phyloP scores from a whole-genome alignment of 1,284 basidiomycete species.

The Pisolithus thermaeus region DNA sequence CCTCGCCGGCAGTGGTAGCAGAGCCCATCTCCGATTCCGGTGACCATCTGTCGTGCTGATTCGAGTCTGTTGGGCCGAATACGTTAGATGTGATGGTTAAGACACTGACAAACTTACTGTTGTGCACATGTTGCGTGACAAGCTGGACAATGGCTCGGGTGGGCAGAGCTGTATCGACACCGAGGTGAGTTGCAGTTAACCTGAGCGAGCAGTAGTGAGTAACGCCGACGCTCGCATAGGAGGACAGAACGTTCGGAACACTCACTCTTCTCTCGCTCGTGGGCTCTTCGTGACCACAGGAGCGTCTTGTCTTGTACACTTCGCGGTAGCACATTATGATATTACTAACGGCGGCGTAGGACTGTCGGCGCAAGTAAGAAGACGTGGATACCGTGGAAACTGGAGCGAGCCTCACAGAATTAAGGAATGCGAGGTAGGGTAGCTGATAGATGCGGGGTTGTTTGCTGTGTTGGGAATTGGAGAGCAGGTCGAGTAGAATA shows the following conservation, averaged over 20 bases:
- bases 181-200: conserved; percentile 33
- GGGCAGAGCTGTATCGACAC: conserved; percentile 37
- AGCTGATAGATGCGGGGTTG: conserved; percentile 8
- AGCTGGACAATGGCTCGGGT: conserved; percentile 26
- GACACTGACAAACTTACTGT: conserved; percentile 20
- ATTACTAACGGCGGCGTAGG: conserved; percentile 1
- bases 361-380: conserved; percentile 17
- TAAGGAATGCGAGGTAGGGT: conserved; percentile 7
- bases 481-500: conserved; percentile 1
- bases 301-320: conserved; percentile 17
- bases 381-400: neutral
- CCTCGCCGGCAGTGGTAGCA: conserved; percentile 21
- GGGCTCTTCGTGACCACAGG: conserved; percentile 22
- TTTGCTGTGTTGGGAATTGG: conserved; percentile 7
- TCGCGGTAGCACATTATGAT: conserved; percentile 27
- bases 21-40: conserved; percentile 12
- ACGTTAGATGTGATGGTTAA: conserved; percentile 3
- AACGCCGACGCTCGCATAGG: conserved; percentile 11
- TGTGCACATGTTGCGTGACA: conserved; percentile 33
- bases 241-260: too few relatives aligned
- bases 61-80: conserved; percentile 16
- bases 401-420: conserved; percentile 10
- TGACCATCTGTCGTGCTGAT: conserved; percentile 16
- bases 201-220: conserved; percentile 19
- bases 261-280: conserved; percentile 25